These are phyloP conservation scores for Neopestalotiopsis sp. DNA, from an alignment of 2,329 filamentous ascomycete species.

Conservation along the genomic window DNA sequence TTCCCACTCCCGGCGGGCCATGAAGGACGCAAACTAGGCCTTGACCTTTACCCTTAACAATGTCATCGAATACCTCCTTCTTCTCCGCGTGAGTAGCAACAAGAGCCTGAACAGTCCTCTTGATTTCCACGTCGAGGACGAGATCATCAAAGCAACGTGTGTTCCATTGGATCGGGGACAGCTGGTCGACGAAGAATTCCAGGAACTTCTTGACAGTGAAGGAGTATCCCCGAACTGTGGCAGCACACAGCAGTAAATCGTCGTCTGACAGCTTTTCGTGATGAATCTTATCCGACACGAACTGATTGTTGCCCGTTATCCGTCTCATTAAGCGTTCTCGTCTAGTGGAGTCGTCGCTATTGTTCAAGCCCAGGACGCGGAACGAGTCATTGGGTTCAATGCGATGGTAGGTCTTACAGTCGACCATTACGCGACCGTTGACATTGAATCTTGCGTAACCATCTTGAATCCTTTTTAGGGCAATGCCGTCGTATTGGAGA, in stretches of 20 bases:
- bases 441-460: conserved; percentile 31
- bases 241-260: conserved; percentile 29
- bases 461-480: conserved; percentile 22
- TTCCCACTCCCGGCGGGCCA: conserved; percentile 52
- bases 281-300: conserved; percentile 26
- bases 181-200: conserved; percentile 28
- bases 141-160: conserved; percentile 27
- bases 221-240: conserved; percentile 36
- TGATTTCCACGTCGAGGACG: conserved; percentile 24
- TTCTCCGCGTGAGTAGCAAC: conserved; percentile 23
- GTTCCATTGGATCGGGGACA: conserved; percentile 26
- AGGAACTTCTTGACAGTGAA: conserved; percentile 37
- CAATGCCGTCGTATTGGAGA: conserved; percentile 38
- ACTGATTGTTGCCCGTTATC: conserved; percentile 26
- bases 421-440: conserved; percentile 40
- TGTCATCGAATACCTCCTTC: conserved; percentile 24
- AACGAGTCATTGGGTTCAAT: conserved; percentile 32
- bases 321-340: conserved; percentile 22
- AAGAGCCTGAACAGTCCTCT: conserved; percentile 27
- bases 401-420: conserved; percentile 39
- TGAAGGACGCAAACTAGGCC: conserved; percentile 51
- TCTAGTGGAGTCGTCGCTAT: conserved; percentile 20
- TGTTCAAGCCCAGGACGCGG: conserved; percentile 24
- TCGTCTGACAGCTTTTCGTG: conserved; percentile 33
- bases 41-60: conserved; percentile 30